Base-by-base conservation (phyloP, 352 stramenopile species). In the Globisporangium lucens region DNA sequence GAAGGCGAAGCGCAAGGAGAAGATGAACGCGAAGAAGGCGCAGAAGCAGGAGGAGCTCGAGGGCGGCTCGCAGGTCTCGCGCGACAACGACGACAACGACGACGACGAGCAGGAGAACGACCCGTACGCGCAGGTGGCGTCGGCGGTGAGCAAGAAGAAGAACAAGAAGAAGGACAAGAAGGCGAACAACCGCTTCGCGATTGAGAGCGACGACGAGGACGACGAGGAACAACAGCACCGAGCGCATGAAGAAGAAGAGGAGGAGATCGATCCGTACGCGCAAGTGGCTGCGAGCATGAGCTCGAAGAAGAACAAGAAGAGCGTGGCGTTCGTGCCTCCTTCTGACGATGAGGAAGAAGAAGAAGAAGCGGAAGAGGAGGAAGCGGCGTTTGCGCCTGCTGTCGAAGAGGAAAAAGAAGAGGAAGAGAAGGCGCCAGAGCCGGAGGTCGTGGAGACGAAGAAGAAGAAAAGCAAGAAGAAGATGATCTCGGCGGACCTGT, bases 381-480 rank as follows among this genome's bases (percentile, higher is more conserved):
- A 75, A 24, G 63, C 68, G 6, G 68, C 75, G 20, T 24, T 24
- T 24, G 65, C 27, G 15, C 30, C 36, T 35, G 33, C n/a, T n/a
- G 41, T 49, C 6, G 63, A 74, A 24, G 71, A 76, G 12, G 52
- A 51, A 4, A 53, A 69, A 1, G 62, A 77, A 53, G 66, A 82
- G n/a, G 75, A 85, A 36, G 65, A 79, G 36, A 68, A 76, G 35
- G 62, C 68, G 12, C 65, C 73, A 17, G 70, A 78, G 17, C 56
- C 78, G 22, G 68, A 82, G 46, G 72, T 79, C 35, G 67, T 81
- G 15, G 68, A 74, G 8, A 75, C 65, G 61, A 70, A 73, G 51
- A 82, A 83, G 69, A 90, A 92, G 73, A 91, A 90, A 74, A 92
- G 85, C 66, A 90, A 82, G 75, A 94, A 95, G 82, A 93, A 95